phyloP scores from a whole-genome alignment of 371 early-diverging fungal genomes.

The Capillidium rhysosporum region DNA sequence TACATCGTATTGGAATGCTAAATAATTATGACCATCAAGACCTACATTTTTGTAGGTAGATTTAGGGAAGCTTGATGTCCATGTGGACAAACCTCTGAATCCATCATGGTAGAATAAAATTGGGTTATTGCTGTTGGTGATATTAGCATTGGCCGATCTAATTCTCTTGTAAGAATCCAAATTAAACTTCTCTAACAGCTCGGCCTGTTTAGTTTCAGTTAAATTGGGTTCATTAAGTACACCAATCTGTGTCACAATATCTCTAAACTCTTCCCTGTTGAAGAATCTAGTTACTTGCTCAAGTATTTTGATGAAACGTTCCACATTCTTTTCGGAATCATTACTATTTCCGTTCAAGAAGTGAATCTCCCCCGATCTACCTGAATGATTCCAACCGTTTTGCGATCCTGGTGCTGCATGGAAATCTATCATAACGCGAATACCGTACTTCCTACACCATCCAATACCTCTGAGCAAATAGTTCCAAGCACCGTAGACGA shows the following conservation, averaged over 20 bases:
- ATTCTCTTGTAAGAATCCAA: conserved; percentile 7
- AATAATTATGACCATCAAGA: not conserved
- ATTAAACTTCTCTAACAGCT: conserved; percentile 10
- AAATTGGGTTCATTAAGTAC: conserved; percentile 24
- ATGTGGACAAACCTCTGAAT: conserved; percentile 11
- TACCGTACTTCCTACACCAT: conserved; percentile 24
- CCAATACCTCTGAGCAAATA: conserved; percentile 24
- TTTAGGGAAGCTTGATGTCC: conserved; percentile 11
- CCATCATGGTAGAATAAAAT: conserved; percentile 15
- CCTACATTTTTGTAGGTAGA: conserved; percentile 9
- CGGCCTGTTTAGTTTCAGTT: not conserved
- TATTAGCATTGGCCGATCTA: not conserved
- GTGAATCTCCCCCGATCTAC: conserved; percentile 7
- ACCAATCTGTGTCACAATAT: conserved; percentile 29
- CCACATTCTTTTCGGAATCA: conserved; percentile 6
- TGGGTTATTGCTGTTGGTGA: conserved; percentile 4
- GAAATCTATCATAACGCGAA: conserved; percentile 36
- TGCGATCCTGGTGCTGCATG: conserved; percentile 41
- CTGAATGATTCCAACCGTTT: conserved; percentile 29
- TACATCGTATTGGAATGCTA: not conserved
- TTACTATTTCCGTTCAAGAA: conserved; percentile 7
- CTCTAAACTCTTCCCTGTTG: conserved; percentile 16
- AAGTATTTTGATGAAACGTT: conserved; percentile 10
- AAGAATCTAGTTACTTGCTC: conserved; percentile 9
- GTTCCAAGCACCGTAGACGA: conserved; percentile 6